Base-by-base conservation (phyloP, 192 early-diverging fungal genomes). In the Dissophora globulifera region DNA sequence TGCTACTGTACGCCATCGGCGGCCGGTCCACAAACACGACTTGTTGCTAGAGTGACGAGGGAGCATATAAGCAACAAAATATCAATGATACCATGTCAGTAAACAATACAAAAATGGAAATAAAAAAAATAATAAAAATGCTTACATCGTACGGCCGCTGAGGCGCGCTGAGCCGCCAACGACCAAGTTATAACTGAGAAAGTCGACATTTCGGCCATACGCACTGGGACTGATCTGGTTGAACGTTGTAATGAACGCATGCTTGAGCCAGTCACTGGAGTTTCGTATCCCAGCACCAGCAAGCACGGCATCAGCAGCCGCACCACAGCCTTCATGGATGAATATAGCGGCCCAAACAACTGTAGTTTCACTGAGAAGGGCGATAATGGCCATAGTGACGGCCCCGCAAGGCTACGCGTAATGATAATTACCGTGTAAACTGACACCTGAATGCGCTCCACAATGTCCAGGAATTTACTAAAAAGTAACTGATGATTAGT, bases 211-310 rank as follows among this genome's bases (percentile, higher is more conserved):
- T 51, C 89, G 87, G 10, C 83, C 86, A 81, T 99, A 99, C 1
- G 97, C 89, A 30, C 89, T 86, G 4, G 95, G 92, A 26, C 92
- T 75, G 61, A 98, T 93, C 64, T 92, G 91, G 79, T 99, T 99
- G 79, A 98, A 97, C 65, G 98, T 98, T 13, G 93, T 94, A 47
- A 99, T 94, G 74, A 99, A 99, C 0, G 98, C 93, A 78, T 99
- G 98, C 79, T 99, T 99, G 55, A 98, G 79, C 94, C 95, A 98
- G 78, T 99, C 96, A 6, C 95, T 19, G 96, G 63, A 12, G 97
- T 81, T 75, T 98, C 98, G 35, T 94, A 94, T 0, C 87, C 88
- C 52, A 93, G 85, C 6, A 99, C 94, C 61, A 95, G 84, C 30
- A 98, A 71, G 8, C 92, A 89, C 1, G 96, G 98, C 11, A 90